Percentiles rank a stretch among this genome's conserved stretches.
phyloP scores from a whole-genome alignment of 805 yeast genomes.

The Torulaspora microellipsoides region DNA sequence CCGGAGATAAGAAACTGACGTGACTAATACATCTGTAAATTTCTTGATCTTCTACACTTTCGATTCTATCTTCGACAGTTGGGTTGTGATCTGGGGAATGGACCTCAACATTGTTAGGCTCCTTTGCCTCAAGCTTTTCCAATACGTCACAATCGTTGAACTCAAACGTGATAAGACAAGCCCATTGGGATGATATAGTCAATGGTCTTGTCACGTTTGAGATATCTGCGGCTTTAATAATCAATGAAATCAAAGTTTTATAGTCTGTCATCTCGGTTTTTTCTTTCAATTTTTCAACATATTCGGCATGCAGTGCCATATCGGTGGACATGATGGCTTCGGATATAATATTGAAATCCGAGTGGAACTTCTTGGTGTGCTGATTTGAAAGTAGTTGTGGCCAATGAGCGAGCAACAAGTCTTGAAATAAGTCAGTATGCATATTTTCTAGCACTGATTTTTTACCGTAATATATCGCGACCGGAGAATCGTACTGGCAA shows the following conservation, averaged over 20 bases:
- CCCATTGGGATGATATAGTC: conserved; percentile 79
- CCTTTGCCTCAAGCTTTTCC: conserved; percentile 30
- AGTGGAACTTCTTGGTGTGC: conserved; percentile 9
- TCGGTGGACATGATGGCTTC: conserved; percentile 72
- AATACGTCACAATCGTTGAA: conserved; percentile 61
- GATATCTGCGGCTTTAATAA: conserved; percentile 93
- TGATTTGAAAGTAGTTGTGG: conserved; percentile 33
- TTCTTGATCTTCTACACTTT: conserved; percentile 30
- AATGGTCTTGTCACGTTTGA: conserved; percentile 86
- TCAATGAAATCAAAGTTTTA: conserved; percentile 54
- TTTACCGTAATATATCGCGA: conserved; percentile 57
- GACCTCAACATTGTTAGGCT: background rate
- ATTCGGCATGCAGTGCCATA: conserved; percentile 83
- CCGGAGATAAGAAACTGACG: conserved; percentile 12
- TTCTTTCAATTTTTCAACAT: conserved; percentile 48
- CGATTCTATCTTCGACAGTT: conserved; percentile 1
- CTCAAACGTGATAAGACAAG: conserved; percentile 70
- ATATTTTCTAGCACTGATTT: conserved; percentile 75
- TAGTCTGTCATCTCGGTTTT: conserved; percentile 19
- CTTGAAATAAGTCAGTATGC: conserved; percentile 64
- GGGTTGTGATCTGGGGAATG: background rate
- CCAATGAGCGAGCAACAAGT: conserved; percentile 50
- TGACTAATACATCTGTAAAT: background rate
- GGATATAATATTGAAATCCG: conserved; percentile 16
- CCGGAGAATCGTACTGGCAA: conserved; percentile 52